phyloP scores from a whole-genome alignment of 441 rosid species.

The Breynia disticha region DNA sequence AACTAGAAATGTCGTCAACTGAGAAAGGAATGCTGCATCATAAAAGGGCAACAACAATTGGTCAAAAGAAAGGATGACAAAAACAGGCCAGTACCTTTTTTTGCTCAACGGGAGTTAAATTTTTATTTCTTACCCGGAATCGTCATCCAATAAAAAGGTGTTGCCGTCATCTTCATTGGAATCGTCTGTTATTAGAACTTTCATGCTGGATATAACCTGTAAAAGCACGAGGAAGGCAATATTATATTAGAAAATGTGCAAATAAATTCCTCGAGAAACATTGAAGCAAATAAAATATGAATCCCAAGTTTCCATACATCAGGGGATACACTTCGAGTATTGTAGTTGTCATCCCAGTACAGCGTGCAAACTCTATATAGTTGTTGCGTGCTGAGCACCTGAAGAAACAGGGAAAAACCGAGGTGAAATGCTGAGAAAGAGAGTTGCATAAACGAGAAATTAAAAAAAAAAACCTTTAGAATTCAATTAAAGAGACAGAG shows the following conservation, averaged over 20 bases:
- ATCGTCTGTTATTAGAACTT: constrained; percentile 40
- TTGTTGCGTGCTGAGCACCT: constrained; percentile 57
- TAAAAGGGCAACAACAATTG: constrained; percentile 13
- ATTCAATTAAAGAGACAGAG: too few species aligned
- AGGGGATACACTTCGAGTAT: constrained; percentile 40
- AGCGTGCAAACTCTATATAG: constrained; percentile 62
- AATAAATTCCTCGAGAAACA: background rate
- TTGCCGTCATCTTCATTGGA: constrained; percentile 29
- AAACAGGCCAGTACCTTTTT: background rate
- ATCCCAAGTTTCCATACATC: constrained; percentile 40
- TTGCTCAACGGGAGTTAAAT: background rate
- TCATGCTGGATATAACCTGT: constrained; percentile 78
- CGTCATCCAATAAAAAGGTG: constrained; percentile 55
- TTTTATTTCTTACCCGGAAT: constrained; percentile 15
- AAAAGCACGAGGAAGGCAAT: constrained; percentile 3
- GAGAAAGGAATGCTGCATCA: constrained; percentile 76
- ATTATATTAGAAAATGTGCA: background rate
- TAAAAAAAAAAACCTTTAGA: too few species aligned
- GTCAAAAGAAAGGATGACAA: too few species aligned
- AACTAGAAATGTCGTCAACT: constrained; percentile 41
- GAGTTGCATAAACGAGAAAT: too few species aligned
- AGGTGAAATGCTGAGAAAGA: too few species aligned
- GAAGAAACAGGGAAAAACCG: too few species aligned
- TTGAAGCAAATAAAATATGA: background rate
- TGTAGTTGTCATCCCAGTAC: constrained; percentile 49